Conservation (phyloP, 345 rosid genomes). For the Angophora floribunda region DNA sequence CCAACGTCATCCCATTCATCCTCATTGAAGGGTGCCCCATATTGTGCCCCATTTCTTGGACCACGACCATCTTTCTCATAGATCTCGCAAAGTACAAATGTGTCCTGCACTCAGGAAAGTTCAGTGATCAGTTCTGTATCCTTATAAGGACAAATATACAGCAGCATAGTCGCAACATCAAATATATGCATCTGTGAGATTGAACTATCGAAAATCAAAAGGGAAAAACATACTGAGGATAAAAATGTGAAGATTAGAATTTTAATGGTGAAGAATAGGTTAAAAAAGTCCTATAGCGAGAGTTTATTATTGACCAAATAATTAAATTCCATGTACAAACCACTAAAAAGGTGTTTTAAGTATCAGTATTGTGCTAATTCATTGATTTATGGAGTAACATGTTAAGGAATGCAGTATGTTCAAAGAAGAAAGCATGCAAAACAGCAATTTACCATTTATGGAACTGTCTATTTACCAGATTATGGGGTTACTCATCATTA, state of each 20-base stretch:
- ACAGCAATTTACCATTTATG: neutral
- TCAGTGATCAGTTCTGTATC: neutral
- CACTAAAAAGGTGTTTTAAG: neutral
- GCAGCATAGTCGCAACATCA: neutral
- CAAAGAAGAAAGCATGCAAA: accelerated
- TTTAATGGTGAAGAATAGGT: neutral
- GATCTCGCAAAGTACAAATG: conserved; percentile 43
- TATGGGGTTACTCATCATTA: neutral
- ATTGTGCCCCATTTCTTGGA: conserved; percentile 65
- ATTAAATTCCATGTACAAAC: neutral
- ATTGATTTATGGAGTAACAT: accelerated
- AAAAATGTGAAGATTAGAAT: accelerated
- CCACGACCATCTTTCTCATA: conserved; percentile 66
- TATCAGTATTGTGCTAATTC: neutral
- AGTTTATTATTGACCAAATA: neutral
- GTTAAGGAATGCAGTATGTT: neutral
- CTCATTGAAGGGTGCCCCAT: conserved; percentile 70
- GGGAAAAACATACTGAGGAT: neutral
- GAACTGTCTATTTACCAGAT: neutral
- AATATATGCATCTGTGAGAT: neutral
- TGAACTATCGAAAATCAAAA: accelerated
- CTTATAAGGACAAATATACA: neutral
- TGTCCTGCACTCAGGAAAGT: conserved; percentile 17
- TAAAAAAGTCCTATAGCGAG: accelerated
- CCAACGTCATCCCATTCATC: conserved; percentile 66